Conservation (phyloP, 164 flowering plant species). For the Warburgia ugandensis region DNA sequence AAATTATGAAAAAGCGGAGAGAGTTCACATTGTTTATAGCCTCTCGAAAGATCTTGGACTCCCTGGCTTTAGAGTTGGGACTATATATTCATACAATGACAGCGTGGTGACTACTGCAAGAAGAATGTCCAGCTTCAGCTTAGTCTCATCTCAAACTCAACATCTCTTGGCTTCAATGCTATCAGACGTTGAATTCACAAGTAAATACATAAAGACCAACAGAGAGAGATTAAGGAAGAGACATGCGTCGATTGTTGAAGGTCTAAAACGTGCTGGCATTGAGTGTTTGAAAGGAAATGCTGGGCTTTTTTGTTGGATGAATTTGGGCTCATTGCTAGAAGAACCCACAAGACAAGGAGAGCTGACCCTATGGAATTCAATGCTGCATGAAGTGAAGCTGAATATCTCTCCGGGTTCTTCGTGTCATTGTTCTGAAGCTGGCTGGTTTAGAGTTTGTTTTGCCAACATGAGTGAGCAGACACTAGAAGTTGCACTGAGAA, state of each 20-base stretch:
- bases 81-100: constrained; percentile 83
- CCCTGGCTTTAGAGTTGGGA: constrained; percentile 89
- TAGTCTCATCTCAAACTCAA: constrained; percentile 85
- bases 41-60: constrained; percentile 92
- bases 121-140: constrained; percentile 86
- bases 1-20: constrained; percentile 35
- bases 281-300: constrained; percentile 82
- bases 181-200: constrained; percentile 48
- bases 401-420: constrained; percentile 90
- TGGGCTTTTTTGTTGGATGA: constrained; percentile 91
- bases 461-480: constrained; percentile 24
- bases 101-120: constrained; percentile 77
- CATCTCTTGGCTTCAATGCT: constrained; percentile 70
- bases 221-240: constrained; percentile 58
- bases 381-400: constrained; percentile 54
- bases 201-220: constrained; percentile 51
- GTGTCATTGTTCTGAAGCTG: constrained; percentile 86
- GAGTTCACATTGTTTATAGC: constrained; percentile 91
- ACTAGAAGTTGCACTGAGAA: constrained; percentile 16
- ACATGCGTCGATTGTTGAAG: constrained; percentile 50
- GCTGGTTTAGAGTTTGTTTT: constrained; percentile 68
- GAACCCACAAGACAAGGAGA: constrained; percentile 51
- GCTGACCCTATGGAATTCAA: constrained; percentile 51
- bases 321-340: constrained; percentile 58
- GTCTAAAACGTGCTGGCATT: constrained; percentile 57